phyloP scores from a whole-genome alignment of 768 basidiomycete species.

The Mycena crocata region DNA sequence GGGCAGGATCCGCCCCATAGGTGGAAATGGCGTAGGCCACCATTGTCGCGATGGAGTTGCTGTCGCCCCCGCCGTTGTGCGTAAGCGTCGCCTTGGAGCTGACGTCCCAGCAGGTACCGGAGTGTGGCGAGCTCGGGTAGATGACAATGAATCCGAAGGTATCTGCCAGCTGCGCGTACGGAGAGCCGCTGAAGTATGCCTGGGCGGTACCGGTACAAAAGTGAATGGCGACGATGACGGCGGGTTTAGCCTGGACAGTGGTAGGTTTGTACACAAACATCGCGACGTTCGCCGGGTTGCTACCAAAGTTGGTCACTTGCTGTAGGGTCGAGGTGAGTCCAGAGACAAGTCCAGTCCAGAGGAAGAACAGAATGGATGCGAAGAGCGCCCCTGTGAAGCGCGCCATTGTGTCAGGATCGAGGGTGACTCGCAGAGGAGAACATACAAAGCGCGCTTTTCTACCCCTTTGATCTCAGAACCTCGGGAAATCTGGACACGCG shows the following conservation, averaged over 20 bases:
- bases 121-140: slow-evolving; percentile 56
- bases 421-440: no score
- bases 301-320: slow-evolving; percentile 59
- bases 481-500: no score
- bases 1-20: slow-evolving; percentile 57
- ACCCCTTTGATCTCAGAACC: no score
- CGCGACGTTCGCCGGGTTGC: slow-evolving; percentile 63
- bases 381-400: not conserved
- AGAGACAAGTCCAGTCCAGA: slow-evolving; percentile 14
- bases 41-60: slow-evolving; percentile 60
- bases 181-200: slow-evolving; percentile 61
- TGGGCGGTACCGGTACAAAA: slow-evolving; percentile 64
- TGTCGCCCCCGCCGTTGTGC: slow-evolving; percentile 68
- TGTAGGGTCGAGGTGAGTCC: slow-evolving; percentile 40
- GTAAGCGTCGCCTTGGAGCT: slow-evolving; percentile 61
- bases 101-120: slow-evolving; percentile 67
- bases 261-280: slow-evolving; percentile 60
- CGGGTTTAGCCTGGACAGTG: slow-evolving; percentile 50
- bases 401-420: no score
- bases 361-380: not conserved
- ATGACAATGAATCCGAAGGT: slow-evolving; percentile 62
- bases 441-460: no score
- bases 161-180: slow-evolving; percentile 63
- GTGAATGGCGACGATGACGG: slow-evolving; percentile 66
- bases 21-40: slow-evolving; percentile 60